phyloP scores from a whole-genome alignment of 2,329 filamentous ascomycete species.

The Aspergillus flavus region DNA sequence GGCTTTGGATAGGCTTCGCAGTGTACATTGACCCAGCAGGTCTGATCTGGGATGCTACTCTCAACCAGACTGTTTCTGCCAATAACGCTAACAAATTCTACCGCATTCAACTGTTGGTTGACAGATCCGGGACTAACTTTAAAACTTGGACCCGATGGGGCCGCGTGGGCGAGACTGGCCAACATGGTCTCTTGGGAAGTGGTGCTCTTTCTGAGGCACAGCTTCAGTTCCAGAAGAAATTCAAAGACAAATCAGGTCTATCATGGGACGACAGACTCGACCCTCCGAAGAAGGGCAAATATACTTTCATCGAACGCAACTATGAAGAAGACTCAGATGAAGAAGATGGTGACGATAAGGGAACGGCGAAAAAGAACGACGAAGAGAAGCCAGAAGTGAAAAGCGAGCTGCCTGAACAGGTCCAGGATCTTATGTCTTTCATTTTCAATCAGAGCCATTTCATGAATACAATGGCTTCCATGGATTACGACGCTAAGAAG shows the following conservation, averaged over 20 bases:
- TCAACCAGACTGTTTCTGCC: conserved; percentile 75
- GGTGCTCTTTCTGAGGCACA: conserved; percentile 45
- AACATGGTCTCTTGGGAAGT: conserved; percentile 44
- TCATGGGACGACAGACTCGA: conserved; percentile 52
- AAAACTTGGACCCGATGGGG: conserved; percentile 79
- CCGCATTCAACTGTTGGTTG: conserved; percentile 64
- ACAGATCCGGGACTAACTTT: conserved; percentile 40
- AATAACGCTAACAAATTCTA: conserved; percentile 86
- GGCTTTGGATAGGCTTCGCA: conserved; percentile 5
- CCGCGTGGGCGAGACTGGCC: conserved; percentile 64
- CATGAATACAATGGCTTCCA: conserved; percentile 52
- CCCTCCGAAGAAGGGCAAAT: conserved; percentile 60
- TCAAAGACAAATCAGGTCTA: conserved; percentile 59
- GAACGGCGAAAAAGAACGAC: conserved; percentile 33
- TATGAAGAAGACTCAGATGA: conserved; percentile 68
- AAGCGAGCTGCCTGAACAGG: conserved; percentile 60
- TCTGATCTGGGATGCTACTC: conserved; percentile 74
- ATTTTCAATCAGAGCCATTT: conserved; percentile 83
- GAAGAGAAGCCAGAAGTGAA: conserved; percentile 46
- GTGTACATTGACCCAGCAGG: conserved; percentile 70
- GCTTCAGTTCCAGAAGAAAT: conserved; percentile 56
- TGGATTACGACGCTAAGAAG: conserved; percentile 61
- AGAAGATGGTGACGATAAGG: conserved; percentile 45
- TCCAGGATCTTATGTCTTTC: conserved; percentile 72
- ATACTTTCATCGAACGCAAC: conserved; percentile 77